Base-by-base conservation (phyloP, 2,329 filamentous ascomycete genomes). In the Pseudogymnoascus sp. region DNA sequence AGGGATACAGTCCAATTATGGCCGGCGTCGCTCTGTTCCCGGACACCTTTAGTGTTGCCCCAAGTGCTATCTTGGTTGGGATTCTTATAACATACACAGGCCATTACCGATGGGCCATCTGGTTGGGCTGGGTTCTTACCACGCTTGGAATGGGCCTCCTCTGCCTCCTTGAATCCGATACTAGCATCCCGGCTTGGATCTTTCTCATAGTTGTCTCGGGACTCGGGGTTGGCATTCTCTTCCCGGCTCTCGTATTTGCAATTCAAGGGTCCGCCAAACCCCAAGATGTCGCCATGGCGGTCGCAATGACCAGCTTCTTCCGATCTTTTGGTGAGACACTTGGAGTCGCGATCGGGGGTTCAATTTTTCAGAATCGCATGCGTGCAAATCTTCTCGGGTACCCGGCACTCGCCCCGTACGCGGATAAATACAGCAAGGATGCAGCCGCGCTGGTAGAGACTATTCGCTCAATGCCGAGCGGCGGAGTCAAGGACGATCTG, bases 291-390 rank as follows among this genome's bases (percentile, higher is more conserved):
- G 80, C 83, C 2, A 80, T 81, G 63, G 81, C 82, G 0, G 79
- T 80, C 0, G 83, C 81, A 13, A 81, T 88, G 75, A 87, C 85
- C 72, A 82, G 80, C 61, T 88, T 89, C 75, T 79, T 86, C 68
- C 81, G 84, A n/a, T 78, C 80, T 1, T 78, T 87, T 21, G 86
- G 86, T 0, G 83, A 87, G 68, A 77, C 81, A 0, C 72, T 88
- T 7, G 86, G 86, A 25, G 82, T 88, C 4, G 84, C 86, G 4
- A 76, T 87, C 48, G 82, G 84, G 3, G 85, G 86, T 7, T 83
- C 85, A 39, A 79, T 87, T 62, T 88, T 89, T 73, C 85, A 89
- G 72, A 89, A 88, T 66, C 76, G 77, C 61, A 31, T 67, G 12
- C 59, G 59, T n/a, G 18, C 6, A 4, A 58, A 64, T 8, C 59